These are phyloP conservation scores for Wickerhamia fluorescens DNA, from an alignment of 805 yeast genomes.

Conservation along the genomic window DNA sequence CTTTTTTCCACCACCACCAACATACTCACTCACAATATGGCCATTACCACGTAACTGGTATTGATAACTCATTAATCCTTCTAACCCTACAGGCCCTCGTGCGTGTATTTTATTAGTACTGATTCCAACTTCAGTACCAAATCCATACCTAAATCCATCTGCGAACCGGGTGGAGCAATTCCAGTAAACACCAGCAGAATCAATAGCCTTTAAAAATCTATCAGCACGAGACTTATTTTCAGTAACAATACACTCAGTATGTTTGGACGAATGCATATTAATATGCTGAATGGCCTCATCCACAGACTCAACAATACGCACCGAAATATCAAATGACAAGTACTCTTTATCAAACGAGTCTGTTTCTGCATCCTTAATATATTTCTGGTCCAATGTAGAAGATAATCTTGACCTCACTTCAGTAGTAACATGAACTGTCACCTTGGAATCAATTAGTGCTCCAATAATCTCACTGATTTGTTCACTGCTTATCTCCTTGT, in stretches of 20 bases:
- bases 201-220: conserved; percentile 73
- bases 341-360: conserved; percentile 80
- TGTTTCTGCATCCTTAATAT: conserved; percentile 44
- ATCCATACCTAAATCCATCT: conserved; percentile 97
- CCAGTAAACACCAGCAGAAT: conserved; percentile 97
- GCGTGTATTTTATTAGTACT: conserved; percentile 97
- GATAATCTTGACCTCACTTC: conserved; percentile 34
- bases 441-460: conserved; percentile 54
- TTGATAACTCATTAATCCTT: conserved; percentile 93
- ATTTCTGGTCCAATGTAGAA: conserved; percentile 13
- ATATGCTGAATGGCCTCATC: conserved; percentile 80
- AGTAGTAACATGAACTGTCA: conserved; percentile 61
- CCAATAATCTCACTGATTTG: conserved; percentile 19
- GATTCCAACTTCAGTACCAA: conserved; percentile 98
- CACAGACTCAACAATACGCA: conserved; percentile 51
- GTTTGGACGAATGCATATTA: conserved; percentile 88
- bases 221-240: conserved; percentile 67
- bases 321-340: conserved; percentile 75
- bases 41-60: conserved; percentile 90
- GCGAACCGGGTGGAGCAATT: conserved; percentile 96
- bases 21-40: conserved; percentile 84
- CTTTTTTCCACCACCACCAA: conserved; percentile 86
- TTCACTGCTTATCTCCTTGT: conserved; percentile 33
- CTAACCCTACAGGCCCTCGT: conserved; percentile 97
- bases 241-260: conserved; percentile 89